Evolutionary conservation across 163 green algal species (phyloP).

Genomic region (Trebouxiophyceae sp.): DNA sequence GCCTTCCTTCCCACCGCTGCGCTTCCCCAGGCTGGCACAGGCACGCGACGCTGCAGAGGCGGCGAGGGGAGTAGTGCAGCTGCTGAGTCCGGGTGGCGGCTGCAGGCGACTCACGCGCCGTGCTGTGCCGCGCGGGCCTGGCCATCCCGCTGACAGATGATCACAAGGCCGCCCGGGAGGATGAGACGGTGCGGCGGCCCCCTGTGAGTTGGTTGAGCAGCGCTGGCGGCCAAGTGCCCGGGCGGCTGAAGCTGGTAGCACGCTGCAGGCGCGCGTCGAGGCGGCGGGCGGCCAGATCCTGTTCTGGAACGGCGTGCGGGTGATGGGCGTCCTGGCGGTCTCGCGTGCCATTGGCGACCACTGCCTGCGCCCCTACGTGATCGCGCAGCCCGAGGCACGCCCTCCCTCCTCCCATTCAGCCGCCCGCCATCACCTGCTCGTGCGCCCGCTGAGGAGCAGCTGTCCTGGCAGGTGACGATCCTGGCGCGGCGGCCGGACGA

Average conservation of each 20-base stretch:
- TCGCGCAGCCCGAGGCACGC: constrained; percentile 78
- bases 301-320: constrained; percentile 90
- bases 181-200: constrained; percentile 91
- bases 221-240: too few species aligned
- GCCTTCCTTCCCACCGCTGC: too few species aligned
- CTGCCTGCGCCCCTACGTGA: constrained; percentile 86
- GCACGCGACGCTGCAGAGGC: too few species aligned
- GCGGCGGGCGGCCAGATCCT: constrained; percentile 87
- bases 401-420: too few species aligned
- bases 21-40: too few species aligned
- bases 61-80: neutral
- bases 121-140: constrained; percentile 70
- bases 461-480: constrained; percentile 75
- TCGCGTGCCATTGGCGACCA: constrained; percentile 90
- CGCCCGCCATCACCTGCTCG: too few species aligned
- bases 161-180: constrained; percentile 90
- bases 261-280: constrained; percentile 76
- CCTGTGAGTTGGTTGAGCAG: too few species aligned
- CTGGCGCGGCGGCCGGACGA: constrained; percentile 60
- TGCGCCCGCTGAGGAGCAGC: neutral
- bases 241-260: neutral
- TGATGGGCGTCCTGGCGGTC: constrained; percentile 95
- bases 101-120: constrained; percentile 80
- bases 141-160: constrained; percentile 88
- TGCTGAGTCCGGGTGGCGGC: too few species aligned